These are phyloP conservation scores for Senecio squalidus DNA, from an alignment of 140 eudicot species.

Conservation along the genomic window DNA sequence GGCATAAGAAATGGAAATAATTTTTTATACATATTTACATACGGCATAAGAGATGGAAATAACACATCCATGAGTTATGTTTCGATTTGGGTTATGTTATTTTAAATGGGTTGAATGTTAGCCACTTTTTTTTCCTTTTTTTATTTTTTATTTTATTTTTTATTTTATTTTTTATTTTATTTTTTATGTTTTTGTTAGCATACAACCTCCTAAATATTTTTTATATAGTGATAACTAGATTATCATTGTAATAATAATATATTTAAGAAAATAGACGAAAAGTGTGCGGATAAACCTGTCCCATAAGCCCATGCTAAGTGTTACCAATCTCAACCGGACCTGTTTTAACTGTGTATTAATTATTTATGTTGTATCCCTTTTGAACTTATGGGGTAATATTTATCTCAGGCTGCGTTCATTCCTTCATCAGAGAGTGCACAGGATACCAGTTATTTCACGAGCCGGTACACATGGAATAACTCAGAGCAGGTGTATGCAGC, in stretches of 20 bases:
- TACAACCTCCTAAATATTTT: not conserved
- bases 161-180: not conserved
- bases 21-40: not conserved
- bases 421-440: slow-evolving; percentile 87
- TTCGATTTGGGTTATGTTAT: not conserved
- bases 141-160: no score
- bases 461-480: slow-evolving; percentile 84
- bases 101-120: not conserved
- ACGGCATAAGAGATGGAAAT: not conserved
- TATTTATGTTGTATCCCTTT: not conserved
- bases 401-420: slow-evolving; percentile 83
- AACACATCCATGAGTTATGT: not conserved
- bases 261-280: slow-evolving; percentile 1
- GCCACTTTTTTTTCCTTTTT: no score
- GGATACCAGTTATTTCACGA: slow-evolving; percentile 92
- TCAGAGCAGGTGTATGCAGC: slow-evolving; percentile 69
- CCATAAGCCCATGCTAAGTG: not conserved
- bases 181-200: no score
- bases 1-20: not conserved
- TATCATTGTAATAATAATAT: not conserved
- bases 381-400: slow-evolving; percentile 14
- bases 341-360: not conserved
- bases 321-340: not conserved
- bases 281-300: not conserved
- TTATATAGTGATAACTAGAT: not conserved